Percentiles rank a stretch among this genome's conserved stretches.
These are phyloP conservation scores for Arthrinium puccinioides DNA, from an alignment of 2,329 filamentous ascomycete genomes.

Conservation along the genomic window DNA sequence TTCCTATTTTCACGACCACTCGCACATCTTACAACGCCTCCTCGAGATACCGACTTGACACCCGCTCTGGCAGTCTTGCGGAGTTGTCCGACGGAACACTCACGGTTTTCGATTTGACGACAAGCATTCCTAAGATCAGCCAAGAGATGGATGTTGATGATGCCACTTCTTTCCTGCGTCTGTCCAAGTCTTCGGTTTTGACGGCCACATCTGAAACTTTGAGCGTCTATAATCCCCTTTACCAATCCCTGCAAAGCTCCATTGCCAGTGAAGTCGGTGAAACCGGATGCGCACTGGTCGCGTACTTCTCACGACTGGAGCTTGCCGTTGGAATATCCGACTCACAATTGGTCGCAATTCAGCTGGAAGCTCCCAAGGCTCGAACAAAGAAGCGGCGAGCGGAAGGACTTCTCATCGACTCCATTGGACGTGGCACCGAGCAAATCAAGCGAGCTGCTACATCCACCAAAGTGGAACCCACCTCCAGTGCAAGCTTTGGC, in stretches of 20 bases:
- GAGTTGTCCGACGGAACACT: constrained; percentile 48
- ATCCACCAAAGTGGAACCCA: not conserved
- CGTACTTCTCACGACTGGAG: constrained; percentile 60
- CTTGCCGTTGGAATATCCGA: constrained; percentile 59
- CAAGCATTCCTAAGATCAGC: constrained; percentile 52
- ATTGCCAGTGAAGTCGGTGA: constrained; percentile 20
- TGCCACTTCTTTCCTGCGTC: constrained; percentile 55
- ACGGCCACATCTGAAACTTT: constrained; percentile 50
- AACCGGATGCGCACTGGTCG: constrained; percentile 36
- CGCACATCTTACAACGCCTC: constrained; percentile 6
- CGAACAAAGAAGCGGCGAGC: constrained; percentile 48
- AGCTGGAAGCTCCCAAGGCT: constrained; percentile 55
- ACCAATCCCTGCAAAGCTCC: constrained; percentile 51
- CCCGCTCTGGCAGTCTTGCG: constrained; percentile 56
- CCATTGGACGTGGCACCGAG: constrained; percentile 58
- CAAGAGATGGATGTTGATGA: constrained; percentile 44
- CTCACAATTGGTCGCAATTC: constrained; percentile 58
- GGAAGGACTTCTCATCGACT: constrained; percentile 63
- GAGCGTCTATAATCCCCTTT: constrained; percentile 63
- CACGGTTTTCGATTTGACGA: constrained; percentile 56
- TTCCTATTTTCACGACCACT: constrained; percentile 13
- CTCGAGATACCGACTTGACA: constrained; percentile 47
- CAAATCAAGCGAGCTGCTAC: constrained; percentile 26
- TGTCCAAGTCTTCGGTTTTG: constrained; percentile 61
- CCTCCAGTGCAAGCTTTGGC: constrained; percentile 25